phyloP scores from a whole-genome alignment of 306 rosid species.

The Pyrus betulifolia region DNA sequence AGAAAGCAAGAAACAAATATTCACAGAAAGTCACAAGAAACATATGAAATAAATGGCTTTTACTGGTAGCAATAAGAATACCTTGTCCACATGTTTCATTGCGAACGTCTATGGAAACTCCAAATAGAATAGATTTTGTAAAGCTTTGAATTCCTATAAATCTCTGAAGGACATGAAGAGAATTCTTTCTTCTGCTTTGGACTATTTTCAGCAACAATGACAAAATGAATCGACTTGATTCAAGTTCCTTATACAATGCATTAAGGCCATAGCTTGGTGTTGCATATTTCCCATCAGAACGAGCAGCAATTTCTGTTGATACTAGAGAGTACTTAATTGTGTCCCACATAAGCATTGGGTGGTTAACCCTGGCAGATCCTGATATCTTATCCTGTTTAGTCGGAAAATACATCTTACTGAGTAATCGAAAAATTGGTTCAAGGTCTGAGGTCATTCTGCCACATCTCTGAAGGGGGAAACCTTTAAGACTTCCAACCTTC shows the following conservation, averaged over 20 bases:
- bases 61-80: constrained; percentile 23
- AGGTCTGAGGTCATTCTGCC: constrained; percentile 44
- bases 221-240: constrained; percentile 71
- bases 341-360: constrained; percentile 91
- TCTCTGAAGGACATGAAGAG: constrained; percentile 80
- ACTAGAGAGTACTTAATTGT: constrained; percentile 73
- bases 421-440: constrained; percentile 48
- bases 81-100: constrained; percentile 47
- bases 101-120: constrained; percentile 31
- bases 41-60: constrained; percentile 1
- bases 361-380: constrained; percentile 48
- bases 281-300: constrained; percentile 57
- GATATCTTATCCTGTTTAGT: constrained; percentile 50
- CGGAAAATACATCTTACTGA: constrained; percentile 73
- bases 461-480: constrained; percentile 36
- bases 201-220: constrained; percentile 69
- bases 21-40: neutral
- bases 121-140: constrained; percentile 66
- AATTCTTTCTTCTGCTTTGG: constrained; percentile 52
- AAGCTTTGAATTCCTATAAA: constrained; percentile 67
- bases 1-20: neutral
- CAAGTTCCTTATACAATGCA: constrained; percentile 73
- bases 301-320: constrained; percentile 87
- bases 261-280: constrained; percentile 61
- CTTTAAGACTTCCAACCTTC: constrained; percentile 43